Percentiles rank a stretch among this genome's conserved stretches.
phyloP scores from a whole-genome alignment of 2,329 filamentous ascomycete genomes.

The Bipolaris victoriae region DNA sequence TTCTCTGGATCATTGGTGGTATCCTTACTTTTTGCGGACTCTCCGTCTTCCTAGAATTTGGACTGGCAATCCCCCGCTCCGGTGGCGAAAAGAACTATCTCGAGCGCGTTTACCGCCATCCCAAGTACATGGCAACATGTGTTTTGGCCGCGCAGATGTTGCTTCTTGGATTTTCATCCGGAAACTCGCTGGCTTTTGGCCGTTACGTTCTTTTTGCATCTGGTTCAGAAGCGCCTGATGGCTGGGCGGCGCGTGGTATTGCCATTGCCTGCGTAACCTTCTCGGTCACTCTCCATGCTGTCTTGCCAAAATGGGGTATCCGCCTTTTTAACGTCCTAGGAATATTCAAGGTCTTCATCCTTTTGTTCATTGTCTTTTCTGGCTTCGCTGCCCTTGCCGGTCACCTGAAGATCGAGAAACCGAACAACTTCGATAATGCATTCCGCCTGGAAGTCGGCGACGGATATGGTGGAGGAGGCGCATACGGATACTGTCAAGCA shows the following conservation, averaged over 20 bases:
- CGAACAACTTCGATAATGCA: conserved; percentile 64
- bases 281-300: conserved; percentile 59
- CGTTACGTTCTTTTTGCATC: conserved; percentile 64
- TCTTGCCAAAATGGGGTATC: conserved; percentile 64
- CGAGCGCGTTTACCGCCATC: conserved; percentile 65
- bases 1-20: conserved; percentile 61
- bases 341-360: conserved; percentile 65
- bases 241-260: conserved; percentile 65
- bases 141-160: conserved; percentile 67
- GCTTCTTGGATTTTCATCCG: conserved; percentile 65
- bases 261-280: conserved; percentile 57
- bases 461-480: conserved; percentile 44
- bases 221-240: conserved; percentile 55
- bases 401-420: conserved; percentile 50
- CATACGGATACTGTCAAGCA: conserved; percentile 60
- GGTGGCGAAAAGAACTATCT: conserved; percentile 72
- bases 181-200: conserved; percentile 64
- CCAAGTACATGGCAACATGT: conserved; percentile 65
- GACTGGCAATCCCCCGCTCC: conserved; percentile 65
- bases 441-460: conserved; percentile 56
- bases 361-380: conserved; percentile 67
- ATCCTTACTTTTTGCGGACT: conserved; percentile 65
- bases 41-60: conserved; percentile 68
- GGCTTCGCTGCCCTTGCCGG: conserved; percentile 52
- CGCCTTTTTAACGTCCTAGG: conserved; percentile 65